Evolutionary conservation across 2,329 filamentous ascomycete genomes (phyloP), one percentile per base, ranked within the genome.

Genomic region (Metarhizium anisopliae): DNA sequence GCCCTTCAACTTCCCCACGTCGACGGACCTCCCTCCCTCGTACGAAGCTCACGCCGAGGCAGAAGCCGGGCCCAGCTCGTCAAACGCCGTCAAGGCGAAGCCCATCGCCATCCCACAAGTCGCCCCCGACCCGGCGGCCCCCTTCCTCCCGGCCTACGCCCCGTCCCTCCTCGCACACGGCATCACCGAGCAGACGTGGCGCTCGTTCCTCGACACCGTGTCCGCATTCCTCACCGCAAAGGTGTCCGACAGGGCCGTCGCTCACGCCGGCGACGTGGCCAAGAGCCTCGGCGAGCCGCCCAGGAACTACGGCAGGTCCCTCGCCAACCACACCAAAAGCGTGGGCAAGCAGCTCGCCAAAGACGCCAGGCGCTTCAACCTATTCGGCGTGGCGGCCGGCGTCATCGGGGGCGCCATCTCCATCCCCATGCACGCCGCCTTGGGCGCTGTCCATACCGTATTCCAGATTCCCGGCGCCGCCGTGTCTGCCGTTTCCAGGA

Each of bases 201-300:
- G 54, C 8, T 67, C 70, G 0, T 72, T 73, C 16, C 54, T 73
- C 2, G 59, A 67, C 18, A 76, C 75, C 7, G 62, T 76, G 2
- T 78, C 76, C 0, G 75, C 72, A 1, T 78, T 78, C 56, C 67
- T 78, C 6, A 68, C 70, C 0, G 75, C 75, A 52, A 75, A 69
- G 20, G 72, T 77, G 0, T 72, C 73, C 0, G 71, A 74, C 52
- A 70, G 73, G 2, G 75, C 75, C 6, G 56, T 77, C 18, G 68
- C 67, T 35, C 75, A 77, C 57, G 74, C 73, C 1, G 70, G 66
- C 36, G 74, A 77, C 51, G 61, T 75, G 14, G 74, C 66, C 7
- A 66, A 66, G 40, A 61, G 68, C 25, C 51, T 78, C 1, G 63
- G 69, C 53, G 58, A 67, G 13, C 66, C 65, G 58, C 79, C 66